Evolutionary conservation across 345 rosid genomes (phyloP).

Genomic region (Linum tenue): DNA sequence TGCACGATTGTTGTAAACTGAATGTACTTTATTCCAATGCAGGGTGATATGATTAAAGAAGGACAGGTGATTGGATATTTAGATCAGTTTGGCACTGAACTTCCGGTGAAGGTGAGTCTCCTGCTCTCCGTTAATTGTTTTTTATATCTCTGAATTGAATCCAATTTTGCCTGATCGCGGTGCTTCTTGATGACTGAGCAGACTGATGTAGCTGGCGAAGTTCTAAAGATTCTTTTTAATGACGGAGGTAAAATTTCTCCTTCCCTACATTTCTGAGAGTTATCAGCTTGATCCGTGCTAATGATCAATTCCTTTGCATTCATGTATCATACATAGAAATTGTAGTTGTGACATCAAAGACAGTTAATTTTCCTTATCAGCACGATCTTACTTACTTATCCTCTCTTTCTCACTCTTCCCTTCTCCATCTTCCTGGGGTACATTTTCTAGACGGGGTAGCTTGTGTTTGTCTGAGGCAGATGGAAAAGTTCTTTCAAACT

Average conservation of each 20-base stretch:
- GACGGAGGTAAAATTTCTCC: slow-evolving; percentile 61
- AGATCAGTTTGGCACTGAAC: slow-evolving; percentile 67
- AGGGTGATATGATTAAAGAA: slow-evolving; percentile 81
- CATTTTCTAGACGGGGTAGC: not conserved
- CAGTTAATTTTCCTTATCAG: too few species aligned
- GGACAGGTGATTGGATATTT: slow-evolving; percentile 85
- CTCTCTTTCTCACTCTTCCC: too few species aligned
- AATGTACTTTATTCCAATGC: slow-evolving; percentile 12
- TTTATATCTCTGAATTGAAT: not conserved
- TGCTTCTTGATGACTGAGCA: slow-evolving; percentile 34
- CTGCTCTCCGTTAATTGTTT: slow-evolving; percentile 6
- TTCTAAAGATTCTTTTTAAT: slow-evolving; percentile 63
- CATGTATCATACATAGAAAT: too few species aligned
- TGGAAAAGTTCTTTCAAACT: not conserved
- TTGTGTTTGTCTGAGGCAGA: not conserved
- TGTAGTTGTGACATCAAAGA: too few species aligned
- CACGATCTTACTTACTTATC: too few species aligned
- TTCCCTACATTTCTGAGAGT: not conserved
- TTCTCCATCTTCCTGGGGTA: too few species aligned
- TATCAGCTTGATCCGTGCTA: too few species aligned
- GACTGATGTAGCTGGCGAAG: slow-evolving; percentile 88
- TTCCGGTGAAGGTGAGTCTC: slow-evolving; percentile 69
- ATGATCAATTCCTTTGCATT: too few species aligned
- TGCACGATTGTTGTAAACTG: not conserved
- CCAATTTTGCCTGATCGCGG: slow-evolving; percentile 1